Base-by-base conservation (phyloP, 1,284 basidiomycete genomes). In the Pseudozyma sp. region DNA sequence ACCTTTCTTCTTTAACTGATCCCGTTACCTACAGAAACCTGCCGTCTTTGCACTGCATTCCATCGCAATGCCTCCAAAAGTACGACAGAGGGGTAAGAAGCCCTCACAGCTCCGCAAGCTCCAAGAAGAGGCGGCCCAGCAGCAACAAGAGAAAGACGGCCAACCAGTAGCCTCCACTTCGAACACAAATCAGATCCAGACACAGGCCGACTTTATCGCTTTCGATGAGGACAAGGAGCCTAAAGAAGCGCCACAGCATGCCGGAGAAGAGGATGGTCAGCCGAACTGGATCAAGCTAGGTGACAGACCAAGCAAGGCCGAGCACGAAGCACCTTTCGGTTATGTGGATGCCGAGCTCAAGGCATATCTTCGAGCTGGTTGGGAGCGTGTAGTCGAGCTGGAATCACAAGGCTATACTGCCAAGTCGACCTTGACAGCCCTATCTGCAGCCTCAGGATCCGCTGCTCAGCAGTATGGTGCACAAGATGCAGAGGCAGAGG, bases 341-440 rank as follows among this genome's bases (percentile, higher is more conserved):
- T 76, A 76, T 19, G 81, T 83, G 16, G 78, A 76, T 51, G 66
- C 72, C 12, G 81, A 83, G 50, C 65, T 83, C 57, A 83, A 83
- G 59, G 67, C 70, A 10, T 83, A 83, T 35, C 67, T 83, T 5
- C 67, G 76, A 25, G 60, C 64, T 8, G 77, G 70, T 6, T 64
- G 61, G 50, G 66, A 74, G 16, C 56, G 63, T 1, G 66, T 80
- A 11, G 35, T 54, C 14, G 74, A 73, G 45, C 70, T 79, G 18
- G 68, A 70, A 19, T 19, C 54, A 18, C 68, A 70, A 36, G 65
- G 54, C 18, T 74, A 63, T 47, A 31, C 49, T 5, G 55, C 62
- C 39, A 70, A 70, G 48, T 65, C 68, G 1, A 70, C 68, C 16
- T 40, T 70, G 7, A 65, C 68, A 1, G 54, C 62, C 2, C 36